These are phyloP conservation scores for Hebeloma cylindrosporum DNA, from an alignment of 768 basidiomycete genomes.

Conservation along the genomic window DNA sequence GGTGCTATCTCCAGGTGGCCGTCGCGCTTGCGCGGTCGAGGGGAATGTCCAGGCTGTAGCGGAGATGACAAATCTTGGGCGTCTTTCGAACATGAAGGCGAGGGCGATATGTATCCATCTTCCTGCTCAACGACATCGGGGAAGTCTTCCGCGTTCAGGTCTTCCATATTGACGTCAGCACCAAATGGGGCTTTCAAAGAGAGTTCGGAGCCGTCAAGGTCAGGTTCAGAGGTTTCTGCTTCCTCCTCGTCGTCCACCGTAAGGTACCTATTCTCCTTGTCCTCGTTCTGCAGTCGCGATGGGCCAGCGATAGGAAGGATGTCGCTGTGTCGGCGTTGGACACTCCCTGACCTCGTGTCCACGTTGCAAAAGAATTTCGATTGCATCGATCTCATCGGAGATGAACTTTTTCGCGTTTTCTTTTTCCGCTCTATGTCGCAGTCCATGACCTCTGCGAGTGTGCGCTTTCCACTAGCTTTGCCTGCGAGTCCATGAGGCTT, in stretches of 20 bases:
- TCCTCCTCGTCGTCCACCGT: constrained; percentile 30
- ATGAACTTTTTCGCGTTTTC: constrained; percentile 27
- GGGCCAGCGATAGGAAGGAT: constrained; percentile 28
- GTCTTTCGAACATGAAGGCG: constrained; percentile 53
- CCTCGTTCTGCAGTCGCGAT: constrained; percentile 29
- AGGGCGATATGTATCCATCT: constrained; percentile 81
- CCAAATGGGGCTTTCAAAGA: constrained; percentile 40
- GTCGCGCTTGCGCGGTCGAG: constrained; percentile 11
- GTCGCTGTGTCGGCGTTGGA: constrained; percentile 22
- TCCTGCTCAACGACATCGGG: constrained; percentile 63
- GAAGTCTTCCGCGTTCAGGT: constrained; percentile 40
- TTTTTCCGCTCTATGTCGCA: constrained; percentile 56
- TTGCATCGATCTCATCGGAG: constrained; percentile 23
- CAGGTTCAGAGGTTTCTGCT: constrained; percentile 19
- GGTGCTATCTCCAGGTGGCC: neutral
- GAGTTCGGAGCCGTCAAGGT: constrained; percentile 27
- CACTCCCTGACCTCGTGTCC: constrained; percentile 5
- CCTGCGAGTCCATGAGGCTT: constrained; percentile 37
- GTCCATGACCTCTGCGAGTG: constrained; percentile 69
- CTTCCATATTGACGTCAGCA: constrained; percentile 36
- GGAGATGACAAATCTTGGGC: constrained; percentile 72
- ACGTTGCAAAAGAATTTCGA: constrained; percentile 39
- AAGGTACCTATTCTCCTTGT: constrained; percentile 46
- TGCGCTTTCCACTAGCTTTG: constrained; percentile 73
- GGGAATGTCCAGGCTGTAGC: constrained; percentile 27